These are phyloP conservation scores for Ensete glaucum DNA, from an alignment of 176 grass and related monocot genomes.

Conservation along the genomic window DNA sequence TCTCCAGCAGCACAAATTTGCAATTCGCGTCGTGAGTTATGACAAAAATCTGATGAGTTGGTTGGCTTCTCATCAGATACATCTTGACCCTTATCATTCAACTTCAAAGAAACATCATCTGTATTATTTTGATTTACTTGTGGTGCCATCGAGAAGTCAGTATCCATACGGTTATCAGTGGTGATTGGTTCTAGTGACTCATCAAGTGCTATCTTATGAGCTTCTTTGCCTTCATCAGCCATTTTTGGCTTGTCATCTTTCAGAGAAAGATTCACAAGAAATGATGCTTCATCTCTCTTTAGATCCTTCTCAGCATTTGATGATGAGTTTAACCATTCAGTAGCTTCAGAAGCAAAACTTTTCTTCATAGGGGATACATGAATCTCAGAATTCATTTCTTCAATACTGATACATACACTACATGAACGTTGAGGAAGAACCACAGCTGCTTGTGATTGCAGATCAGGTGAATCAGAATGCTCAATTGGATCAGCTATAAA, in stretches of 20 bases:
- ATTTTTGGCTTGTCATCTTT: neutral
- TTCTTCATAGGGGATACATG: neutral
- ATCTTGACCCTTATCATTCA: neutral
- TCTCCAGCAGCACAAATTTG: neutral
- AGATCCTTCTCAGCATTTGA: neutral
- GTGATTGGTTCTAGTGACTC: constrained; percentile 2
- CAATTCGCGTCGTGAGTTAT: neutral
- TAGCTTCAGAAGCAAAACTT: neutral
- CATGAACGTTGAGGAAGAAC: neutral
- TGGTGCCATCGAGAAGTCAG: neutral
- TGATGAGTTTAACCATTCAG: constrained; percentile 2
- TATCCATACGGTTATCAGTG: neutral
- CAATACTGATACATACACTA: neutral
- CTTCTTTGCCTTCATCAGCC: neutral
- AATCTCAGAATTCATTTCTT: neutral
- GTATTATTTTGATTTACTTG: constrained; percentile 5
- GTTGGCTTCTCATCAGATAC: neutral
- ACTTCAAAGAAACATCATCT: neutral
- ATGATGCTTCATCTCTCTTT: neutral
- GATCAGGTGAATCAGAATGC: constrained; percentile 15
- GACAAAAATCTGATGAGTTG: neutral
- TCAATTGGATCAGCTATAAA: constrained; percentile 38
- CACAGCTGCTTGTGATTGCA: neutral
- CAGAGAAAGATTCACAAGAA: neutral
- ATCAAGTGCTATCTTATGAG: neutral